phyloP scores from a whole-genome alignment of 805 yeast species.

The Tetrapisispora phaffii region DNA sequence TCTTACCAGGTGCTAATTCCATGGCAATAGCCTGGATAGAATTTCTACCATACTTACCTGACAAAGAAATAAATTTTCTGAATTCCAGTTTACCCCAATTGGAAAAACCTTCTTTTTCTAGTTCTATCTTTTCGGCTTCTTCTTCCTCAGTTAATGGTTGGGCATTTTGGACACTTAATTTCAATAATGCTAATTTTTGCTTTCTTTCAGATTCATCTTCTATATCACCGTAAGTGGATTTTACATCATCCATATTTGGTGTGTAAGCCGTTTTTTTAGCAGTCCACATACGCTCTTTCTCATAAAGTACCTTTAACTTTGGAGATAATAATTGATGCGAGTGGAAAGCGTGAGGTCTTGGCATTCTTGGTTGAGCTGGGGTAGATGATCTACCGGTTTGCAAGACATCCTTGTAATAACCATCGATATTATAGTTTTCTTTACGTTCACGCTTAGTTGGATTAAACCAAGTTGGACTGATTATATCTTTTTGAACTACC shows the following conservation, averaged over 20 bases:
- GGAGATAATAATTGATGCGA: slow-evolving; percentile 88
- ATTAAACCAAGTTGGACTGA: slow-evolving; percentile 63
- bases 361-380: slow-evolving; percentile 64
- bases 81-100: slow-evolving; percentile 88
- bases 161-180: slow-evolving; percentile 64
- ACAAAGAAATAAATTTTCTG: slow-evolving; percentile 61
- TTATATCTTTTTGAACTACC: slow-evolving; percentile 33
- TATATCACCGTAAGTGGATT: slow-evolving; percentile 28
- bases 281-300: slow-evolving; percentile 68
- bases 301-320: slow-evolving; percentile 65
- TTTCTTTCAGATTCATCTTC: slow-evolving; percentile 37
- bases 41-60: slow-evolving; percentile 75
- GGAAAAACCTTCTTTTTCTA: slow-evolving; percentile 57
- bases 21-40: slow-evolving; percentile 57
- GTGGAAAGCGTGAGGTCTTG: slow-evolving; percentile 70
- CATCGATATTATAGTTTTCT: slow-evolving; percentile 79
- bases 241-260: slow-evolving; percentile 50
- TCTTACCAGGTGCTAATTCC: slow-evolving; percentile 70
- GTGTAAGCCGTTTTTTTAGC: slow-evolving; percentile 61
- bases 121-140: slow-evolving; percentile 48
- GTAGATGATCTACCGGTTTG: slow-evolving; percentile 50
- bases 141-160: slow-evolving; percentile 79
- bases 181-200: slow-evolving; percentile 48
- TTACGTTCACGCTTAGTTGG: slow-evolving; percentile 80
- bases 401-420: slow-evolving; percentile 73